phyloP scores from a whole-genome alignment of 1,284 basidiomycete species.

The Mycena citricolor region DNA sequence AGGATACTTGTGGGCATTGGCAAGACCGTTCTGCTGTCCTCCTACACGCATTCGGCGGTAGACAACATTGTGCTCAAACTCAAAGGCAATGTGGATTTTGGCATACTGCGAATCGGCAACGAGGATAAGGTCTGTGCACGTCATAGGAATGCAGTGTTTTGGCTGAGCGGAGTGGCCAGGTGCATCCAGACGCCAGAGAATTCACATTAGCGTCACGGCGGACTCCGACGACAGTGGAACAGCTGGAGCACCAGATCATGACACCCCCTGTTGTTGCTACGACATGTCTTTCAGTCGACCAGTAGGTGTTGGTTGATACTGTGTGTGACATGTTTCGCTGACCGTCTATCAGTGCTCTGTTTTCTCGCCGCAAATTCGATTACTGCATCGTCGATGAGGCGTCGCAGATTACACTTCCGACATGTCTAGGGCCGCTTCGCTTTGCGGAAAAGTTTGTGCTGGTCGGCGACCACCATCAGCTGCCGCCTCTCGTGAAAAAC shows the following conservation, averaged over 20 bases:
- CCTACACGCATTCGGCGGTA: constrained; percentile 97
- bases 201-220: constrained; percentile 64
- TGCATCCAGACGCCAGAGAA: constrained; percentile 76
- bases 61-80: constrained; percentile 92
- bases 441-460: constrained; percentile 91
- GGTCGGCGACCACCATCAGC: constrained; percentile 96
- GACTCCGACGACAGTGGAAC: constrained; percentile 64
- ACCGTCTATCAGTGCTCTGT: constrained; percentile 63
- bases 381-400: constrained; percentile 99
- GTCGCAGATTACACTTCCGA: constrained; percentile 95
- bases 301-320: constrained; percentile 74
- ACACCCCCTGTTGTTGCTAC: constrained; percentile 92
- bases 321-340: neutral
- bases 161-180: constrained; percentile 39
- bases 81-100: constrained; percentile 59
- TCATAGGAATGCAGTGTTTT: neutral
- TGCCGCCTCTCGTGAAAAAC: constrained; percentile 90
- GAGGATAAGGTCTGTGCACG: constrained; percentile 75
- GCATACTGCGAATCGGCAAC: constrained; percentile 86
- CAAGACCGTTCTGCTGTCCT: constrained; percentile 86
- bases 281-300: constrained; percentile 90
- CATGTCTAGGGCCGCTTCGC: constrained; percentile 90
- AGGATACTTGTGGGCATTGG: constrained; percentile 75
- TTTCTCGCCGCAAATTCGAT: constrained; percentile 85
- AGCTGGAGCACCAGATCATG: constrained; percentile 81